Evolutionary conservation across 345 rosid species (phyloP).

Genomic region (Balakata baccata): DNA sequence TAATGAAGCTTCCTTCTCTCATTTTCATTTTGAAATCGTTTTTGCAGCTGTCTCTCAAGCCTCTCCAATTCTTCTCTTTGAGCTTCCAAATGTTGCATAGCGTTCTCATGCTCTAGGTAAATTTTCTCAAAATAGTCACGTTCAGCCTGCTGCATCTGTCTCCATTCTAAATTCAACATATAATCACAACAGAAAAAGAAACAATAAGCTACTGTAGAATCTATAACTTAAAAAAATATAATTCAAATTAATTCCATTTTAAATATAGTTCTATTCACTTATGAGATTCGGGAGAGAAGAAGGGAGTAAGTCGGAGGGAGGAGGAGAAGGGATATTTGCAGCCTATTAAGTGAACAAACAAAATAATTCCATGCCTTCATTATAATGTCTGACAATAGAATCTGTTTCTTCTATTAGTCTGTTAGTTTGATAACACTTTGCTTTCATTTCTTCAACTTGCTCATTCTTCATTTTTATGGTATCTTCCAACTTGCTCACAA

Average conservation of each 20-base stretch:
- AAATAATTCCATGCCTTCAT: constrained; percentile 43
- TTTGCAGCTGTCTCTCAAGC: constrained; percentile 44
- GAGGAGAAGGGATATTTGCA: background rate
- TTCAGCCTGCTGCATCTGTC: constrained; percentile 31
- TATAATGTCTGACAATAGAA: constrained; percentile 38
- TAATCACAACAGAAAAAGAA: background rate
- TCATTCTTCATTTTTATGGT: constrained; percentile 42
- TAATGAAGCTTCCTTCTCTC: constrained; percentile 40
- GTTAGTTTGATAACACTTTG: constrained; percentile 34
- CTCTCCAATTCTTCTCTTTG: constrained; percentile 36
- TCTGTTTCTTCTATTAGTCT: constrained; percentile 33
- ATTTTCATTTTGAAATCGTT: constrained; percentile 44
- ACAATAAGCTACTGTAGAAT: background rate
- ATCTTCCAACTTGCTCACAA: constrained; percentile 39
- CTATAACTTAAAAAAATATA: background rate
- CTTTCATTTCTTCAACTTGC: constrained; percentile 41
- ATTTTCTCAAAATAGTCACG: constrained; percentile 40
- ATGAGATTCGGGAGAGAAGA: too few species aligned
- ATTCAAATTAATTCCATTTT: constrained; percentile 8
- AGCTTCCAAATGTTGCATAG: constrained; percentile 28
- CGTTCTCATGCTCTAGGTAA: constrained; percentile 41
- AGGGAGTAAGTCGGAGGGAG: background rate
- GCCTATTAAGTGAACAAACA: background rate
- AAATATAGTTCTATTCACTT: background rate
- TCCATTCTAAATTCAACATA: constrained; percentile 24